A percentile compares a stretch with the other conserved stretches of the same genome.
Conservation (phyloP, 768 basidiomycete species). For the Pleurotus ostreatus region DNA sequence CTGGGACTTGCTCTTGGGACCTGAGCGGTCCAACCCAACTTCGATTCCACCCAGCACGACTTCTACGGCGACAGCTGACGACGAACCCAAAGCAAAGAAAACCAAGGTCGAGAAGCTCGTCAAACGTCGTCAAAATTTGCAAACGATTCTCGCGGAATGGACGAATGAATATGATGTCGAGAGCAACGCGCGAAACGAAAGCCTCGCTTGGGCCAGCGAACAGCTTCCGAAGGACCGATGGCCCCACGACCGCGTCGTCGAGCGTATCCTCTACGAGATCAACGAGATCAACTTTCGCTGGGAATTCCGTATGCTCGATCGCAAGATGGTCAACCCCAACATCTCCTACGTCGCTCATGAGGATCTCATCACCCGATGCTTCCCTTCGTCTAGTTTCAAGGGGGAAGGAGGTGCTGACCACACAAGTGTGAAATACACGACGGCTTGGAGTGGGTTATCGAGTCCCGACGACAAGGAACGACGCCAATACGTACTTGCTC, state of each 20-base stretch:
- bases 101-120: too few species aligned
- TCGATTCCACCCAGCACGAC: too few species aligned
- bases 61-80: too few species aligned
- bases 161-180: neutral
- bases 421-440: neutral
- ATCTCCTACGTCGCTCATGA: neutral
- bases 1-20: too few species aligned
- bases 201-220: neutral
- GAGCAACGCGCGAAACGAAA: neutral
- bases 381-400: neutral
- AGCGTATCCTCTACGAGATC: neutral
- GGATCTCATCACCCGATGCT: neutral
- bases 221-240: neutral
- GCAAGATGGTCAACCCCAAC: neutral
- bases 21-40: too few species aligned
- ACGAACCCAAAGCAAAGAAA: too few species aligned
- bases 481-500: neutral
- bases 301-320: neutral
- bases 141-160: too few species aligned
- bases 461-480: neutral
- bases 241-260: neutral
- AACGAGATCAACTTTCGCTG: neutral
- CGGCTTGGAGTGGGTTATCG: neutral
- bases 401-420: neutral
- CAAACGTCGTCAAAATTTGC: too few species aligned